Percentiles rank a stretch among this genome's conserved stretches.
phyloP scores from a whole-genome alignment of 345 rosid genomes.

The Punica granatum region DNA sequence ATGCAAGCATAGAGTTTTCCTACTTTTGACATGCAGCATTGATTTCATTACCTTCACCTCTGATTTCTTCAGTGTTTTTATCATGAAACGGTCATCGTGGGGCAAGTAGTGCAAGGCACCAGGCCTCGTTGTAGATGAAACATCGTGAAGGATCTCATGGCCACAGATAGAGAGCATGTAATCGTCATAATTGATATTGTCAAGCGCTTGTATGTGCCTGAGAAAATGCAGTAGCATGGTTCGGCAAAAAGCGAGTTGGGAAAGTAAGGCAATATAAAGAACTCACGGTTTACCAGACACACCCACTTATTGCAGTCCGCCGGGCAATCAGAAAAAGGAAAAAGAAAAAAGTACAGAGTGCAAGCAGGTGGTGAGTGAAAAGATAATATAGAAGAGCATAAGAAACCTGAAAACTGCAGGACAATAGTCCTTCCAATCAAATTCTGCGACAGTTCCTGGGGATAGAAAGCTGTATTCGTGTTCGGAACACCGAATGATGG shows the following conservation, averaged over 20 bases:
- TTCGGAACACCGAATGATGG: conserved; percentile 18
- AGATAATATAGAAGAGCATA: not conserved
- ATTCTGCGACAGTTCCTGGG: conserved; percentile 19
- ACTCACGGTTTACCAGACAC: not conserved
- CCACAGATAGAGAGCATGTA: conserved; percentile 37
- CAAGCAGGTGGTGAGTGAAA: not conserved
- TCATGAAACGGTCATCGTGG: conserved; percentile 30
- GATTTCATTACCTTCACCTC: conserved; percentile 37
- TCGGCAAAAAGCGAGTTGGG: not conserved
- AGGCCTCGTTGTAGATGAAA: conserved; percentile 27
- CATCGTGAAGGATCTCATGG: conserved; percentile 33
- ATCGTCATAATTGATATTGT: conserved; percentile 32
- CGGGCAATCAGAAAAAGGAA: not conserved
- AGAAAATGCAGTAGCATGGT: not conserved
- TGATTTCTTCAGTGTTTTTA: conserved; percentile 42
- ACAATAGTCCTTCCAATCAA: conserved; percentile 47
- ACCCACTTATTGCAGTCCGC: not conserved
- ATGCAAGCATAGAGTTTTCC: not conserved
- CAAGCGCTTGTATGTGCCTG: conserved; percentile 39
- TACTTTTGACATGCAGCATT: not conserved
- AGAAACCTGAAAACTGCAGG: conserved; percentile 49
- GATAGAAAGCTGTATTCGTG: conserved; percentile 19
- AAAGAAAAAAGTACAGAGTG: not conserved
- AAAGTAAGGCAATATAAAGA: not conserved
- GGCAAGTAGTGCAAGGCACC: conserved; percentile 32